Evolutionary conservation across 78 protist species (phyloP), one percentile per base, ranked within the genome.

Genomic region (Goniomonas avonlea): DNA sequence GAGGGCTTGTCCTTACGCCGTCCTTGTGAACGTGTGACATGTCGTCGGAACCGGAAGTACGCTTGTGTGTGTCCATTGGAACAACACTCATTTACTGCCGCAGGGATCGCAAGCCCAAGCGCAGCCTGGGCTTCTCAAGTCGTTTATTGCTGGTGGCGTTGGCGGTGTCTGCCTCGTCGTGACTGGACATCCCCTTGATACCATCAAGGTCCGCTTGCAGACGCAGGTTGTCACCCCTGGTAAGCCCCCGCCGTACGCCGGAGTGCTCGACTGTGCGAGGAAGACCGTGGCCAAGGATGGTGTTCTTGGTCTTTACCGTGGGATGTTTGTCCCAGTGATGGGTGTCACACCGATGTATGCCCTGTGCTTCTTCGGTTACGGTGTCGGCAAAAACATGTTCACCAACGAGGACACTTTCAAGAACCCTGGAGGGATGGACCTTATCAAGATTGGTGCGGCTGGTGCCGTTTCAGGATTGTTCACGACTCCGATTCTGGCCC

Each of bases 291-390:
- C 5, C 29, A 34, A 37, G 29, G 82, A 85, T 31, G 89, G 89
- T 31, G 58, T 37, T 9, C 35, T 18, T 13, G 93, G 88, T 17
- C 80, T 90, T 9, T 90, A 84, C 86, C 29, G 34, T 15, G 69
- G 93, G 87, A 73, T 90, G 80, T 66, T 73, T 0, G 88, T 88
- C 1, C 93, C 93, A 4, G n/a, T 90, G 21, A 55, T 40, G 0
- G 93, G 93, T 35, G 89, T 86, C 1, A 71, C 86, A 0, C 82
- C 86, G 35, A 76, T 86, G 85, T 90, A 73, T 48, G 93, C 93
- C 41, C 50, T 90, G 18, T 73, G 82, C 81, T 90, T 90, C 73
- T 15, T 73, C 20, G 90, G 87, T 15, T 84, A 84, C 81, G 77
- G 60, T 17, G 2, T 37, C 25, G 68, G 73, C 8, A 25, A 61